Evolutionary conservation across 2,329 filamentous ascomycete species (phyloP).

Genomic region (Lachnellula cervina): DNA sequence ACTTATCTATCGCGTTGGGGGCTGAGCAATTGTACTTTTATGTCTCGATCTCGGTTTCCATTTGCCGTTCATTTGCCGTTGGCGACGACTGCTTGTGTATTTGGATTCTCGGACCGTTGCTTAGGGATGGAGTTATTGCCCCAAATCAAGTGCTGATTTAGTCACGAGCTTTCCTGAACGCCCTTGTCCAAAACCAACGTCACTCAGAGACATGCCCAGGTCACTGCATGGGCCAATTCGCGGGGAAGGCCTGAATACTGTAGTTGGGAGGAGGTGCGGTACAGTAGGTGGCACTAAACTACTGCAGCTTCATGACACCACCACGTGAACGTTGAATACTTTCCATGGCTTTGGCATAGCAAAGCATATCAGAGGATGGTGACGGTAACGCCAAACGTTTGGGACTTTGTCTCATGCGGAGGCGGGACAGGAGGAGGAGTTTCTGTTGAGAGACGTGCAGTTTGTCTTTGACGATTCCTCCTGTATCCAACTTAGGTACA

Average conservation of each 20-base stretch:
- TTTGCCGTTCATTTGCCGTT: neutral
- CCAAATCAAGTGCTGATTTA: neutral
- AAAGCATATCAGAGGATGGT: neutral
- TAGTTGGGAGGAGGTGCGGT: neutral
- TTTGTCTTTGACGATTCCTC: neutral
- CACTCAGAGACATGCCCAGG: neutral
- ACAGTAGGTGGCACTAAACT: constrained; percentile 1
- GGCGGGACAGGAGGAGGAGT: neutral
- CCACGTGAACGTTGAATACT: constrained; percentile 7
- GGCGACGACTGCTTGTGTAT: neutral
- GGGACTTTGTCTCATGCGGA: neutral
- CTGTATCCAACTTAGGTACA: neutral
- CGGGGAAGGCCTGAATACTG: constrained; percentile 1
- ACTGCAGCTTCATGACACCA: constrained; percentile 8
- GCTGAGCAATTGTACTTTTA: constrained; percentile 20
- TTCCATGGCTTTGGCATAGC: neutral
- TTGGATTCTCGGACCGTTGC: neutral
- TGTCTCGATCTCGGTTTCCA: constrained; percentile 4
- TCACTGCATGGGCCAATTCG: constrained; percentile 2
- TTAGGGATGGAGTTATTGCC: neutral
- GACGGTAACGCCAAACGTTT: neutral
- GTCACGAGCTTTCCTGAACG: neutral
- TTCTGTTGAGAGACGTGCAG: neutral
- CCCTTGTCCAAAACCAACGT: neutral
- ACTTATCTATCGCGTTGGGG: constrained; percentile 8